Conservation (phyloP, 495 filamentous ascomycete genomes). For the Xylaria scruposa region DNA sequence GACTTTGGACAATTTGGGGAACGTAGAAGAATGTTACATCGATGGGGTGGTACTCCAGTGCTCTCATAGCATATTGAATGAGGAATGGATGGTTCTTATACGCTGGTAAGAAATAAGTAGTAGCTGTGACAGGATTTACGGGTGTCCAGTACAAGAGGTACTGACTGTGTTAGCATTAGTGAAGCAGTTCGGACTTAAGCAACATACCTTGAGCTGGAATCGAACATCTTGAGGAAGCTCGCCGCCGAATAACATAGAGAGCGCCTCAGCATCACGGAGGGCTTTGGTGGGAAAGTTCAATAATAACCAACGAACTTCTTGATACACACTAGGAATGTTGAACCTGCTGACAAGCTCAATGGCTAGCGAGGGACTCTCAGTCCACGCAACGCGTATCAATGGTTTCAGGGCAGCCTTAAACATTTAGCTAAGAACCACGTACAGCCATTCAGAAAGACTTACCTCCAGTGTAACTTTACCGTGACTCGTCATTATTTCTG, state of each 20-base stretch:
- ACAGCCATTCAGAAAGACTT: slow-evolving; percentile 21
- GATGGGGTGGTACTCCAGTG: slow-evolving; percentile 88
- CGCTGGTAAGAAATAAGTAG: slow-evolving; percentile 89
- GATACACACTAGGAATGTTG: slow-evolving; percentile 70
- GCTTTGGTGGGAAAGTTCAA: slow-evolving; percentile 84
- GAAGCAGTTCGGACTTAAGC: background rate
- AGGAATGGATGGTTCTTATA: slow-evolving; percentile 96
- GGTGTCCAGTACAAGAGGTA: slow-evolving; percentile 95
- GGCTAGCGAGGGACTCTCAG: slow-evolving; percentile 79
- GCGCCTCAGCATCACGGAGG: slow-evolving; percentile 75
- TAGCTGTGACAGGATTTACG: slow-evolving; percentile 89
- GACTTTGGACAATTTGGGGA: slow-evolving; percentile 93
- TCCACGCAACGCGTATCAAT: slow-evolving; percentile 83
- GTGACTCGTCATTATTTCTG: slow-evolving; percentile 30
- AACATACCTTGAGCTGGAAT: slow-evolving; percentile 80
- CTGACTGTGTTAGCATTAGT: slow-evolving; percentile 55
- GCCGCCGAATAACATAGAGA: slow-evolving; percentile 80
- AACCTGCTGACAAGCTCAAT: slow-evolving; percentile 83
- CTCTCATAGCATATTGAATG: slow-evolving; percentile 96
- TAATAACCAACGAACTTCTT: slow-evolving; percentile 78
- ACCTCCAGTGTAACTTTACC: slow-evolving; percentile 61
- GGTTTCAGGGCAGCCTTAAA: slow-evolving; percentile 61
- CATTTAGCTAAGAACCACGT: slow-evolving; percentile 27
- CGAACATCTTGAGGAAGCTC: slow-evolving; percentile 78
- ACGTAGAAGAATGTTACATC: slow-evolving; percentile 99